These are phyloP conservation scores for Austroboletus niveus DNA, from an alignment of 1,284 basidiomycete genomes.

Conservation along the genomic window DNA sequence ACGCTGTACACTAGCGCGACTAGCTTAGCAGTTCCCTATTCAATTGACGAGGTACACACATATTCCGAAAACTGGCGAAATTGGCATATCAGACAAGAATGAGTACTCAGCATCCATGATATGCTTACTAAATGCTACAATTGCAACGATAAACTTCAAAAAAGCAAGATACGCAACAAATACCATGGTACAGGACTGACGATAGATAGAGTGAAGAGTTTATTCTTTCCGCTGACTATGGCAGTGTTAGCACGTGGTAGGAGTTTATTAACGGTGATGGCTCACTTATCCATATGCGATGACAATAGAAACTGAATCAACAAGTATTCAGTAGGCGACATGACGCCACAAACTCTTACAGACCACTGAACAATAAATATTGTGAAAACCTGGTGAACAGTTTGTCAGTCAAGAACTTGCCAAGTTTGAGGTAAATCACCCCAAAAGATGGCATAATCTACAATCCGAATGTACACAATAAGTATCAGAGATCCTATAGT, in stretches of 20 bases:
- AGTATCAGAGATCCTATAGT: background rate
- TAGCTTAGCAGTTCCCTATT: background rate
- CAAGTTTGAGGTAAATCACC: background rate
- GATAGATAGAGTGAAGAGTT: conserved; percentile 1
- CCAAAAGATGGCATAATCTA: background rate
- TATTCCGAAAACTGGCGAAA: conserved; percentile 1
- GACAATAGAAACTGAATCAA: conserved; percentile 14
- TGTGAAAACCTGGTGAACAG: background rate
- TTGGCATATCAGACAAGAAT: background rate
- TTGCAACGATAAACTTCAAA: background rate
- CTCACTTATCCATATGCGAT: conserved; percentile 18
- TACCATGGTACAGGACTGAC: conserved; percentile 5
- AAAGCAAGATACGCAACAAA: background rate
- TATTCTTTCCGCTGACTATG: conserved; percentile 15
- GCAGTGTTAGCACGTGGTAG: background rate
- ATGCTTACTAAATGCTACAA: background rate
- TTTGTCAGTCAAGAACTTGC: background rate
- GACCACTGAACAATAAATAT: conserved; percentile 7
- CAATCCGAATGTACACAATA: background rate
- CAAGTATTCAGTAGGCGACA: background rate
- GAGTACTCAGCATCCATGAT: background rate
- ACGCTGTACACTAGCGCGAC: background rate
- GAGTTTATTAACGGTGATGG: background rate
- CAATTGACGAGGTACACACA: conserved; percentile 1
- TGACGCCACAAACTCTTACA: background rate